Conservation (phyloP, 2,329 filamentous ascomycete species). For the Aureobasidium sp. region DNA sequence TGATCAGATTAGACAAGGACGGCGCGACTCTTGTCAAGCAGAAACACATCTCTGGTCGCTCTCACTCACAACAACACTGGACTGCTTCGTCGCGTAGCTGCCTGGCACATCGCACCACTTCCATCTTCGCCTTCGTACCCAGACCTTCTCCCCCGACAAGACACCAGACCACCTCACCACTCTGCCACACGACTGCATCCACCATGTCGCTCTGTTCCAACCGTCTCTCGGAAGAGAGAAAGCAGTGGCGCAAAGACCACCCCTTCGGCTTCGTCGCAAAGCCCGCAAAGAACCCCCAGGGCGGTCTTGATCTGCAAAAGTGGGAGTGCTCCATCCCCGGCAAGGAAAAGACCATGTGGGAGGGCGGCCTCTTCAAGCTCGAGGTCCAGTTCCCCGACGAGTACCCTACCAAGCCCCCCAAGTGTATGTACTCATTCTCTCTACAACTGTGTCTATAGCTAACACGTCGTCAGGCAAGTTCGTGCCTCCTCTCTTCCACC, state of each 20-base stretch:
- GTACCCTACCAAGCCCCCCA: slow-evolving; percentile 96
- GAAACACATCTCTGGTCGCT: neutral
- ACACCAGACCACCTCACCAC: neutral
- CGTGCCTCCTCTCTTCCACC: slow-evolving; percentile 89
- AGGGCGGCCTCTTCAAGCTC: slow-evolving; percentile 93
- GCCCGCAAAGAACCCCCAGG: slow-evolving; percentile 70
- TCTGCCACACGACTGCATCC: neutral
- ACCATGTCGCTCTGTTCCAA: slow-evolving; percentile 83
- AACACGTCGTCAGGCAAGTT: slow-evolving; percentile 69
- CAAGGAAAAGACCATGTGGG: slow-evolving; percentile 95
- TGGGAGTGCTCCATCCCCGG: slow-evolving; percentile 98
- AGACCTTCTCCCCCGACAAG: neutral
- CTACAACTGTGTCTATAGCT: neutral
- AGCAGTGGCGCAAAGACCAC: slow-evolving; percentile 94
- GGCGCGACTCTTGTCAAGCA: neutral
- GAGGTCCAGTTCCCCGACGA: slow-evolving; percentile 92
- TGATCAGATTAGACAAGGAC: slow-evolving; percentile 6
- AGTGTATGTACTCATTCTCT: slow-evolving; percentile 59
- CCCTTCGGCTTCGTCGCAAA: slow-evolving; percentile 97
- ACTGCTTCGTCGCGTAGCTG: neutral
- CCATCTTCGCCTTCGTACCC: neutral
- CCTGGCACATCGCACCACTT: neutral
- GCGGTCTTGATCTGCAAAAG: slow-evolving; percentile 81
- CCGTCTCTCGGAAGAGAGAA: slow-evolving; percentile 81
- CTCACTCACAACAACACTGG: neutral